Evolutionary conservation across 192 early-diverging fungal genomes (phyloP).

Genomic region (Podila horticola): DNA sequence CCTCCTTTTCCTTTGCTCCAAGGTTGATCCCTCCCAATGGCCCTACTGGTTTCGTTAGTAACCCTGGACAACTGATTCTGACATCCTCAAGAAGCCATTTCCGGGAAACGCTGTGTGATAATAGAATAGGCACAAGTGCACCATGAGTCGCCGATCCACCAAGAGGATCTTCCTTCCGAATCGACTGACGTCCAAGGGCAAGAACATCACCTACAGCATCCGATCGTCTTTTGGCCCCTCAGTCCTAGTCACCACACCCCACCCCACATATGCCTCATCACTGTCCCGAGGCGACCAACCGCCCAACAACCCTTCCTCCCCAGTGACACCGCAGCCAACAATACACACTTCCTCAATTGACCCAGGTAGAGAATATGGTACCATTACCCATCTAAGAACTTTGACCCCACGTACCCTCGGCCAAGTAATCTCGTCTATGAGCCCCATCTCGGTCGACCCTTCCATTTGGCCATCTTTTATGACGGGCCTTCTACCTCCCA

Average conservation of each 20-base stretch:
- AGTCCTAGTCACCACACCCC: not conserved
- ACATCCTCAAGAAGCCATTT: too few relatives aligned
- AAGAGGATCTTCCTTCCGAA: not conserved
- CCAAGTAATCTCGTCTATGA: not conserved
- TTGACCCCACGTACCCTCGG: not conserved
- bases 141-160: too few relatives aligned
- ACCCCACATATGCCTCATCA: not conserved
- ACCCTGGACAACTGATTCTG: too few relatives aligned
- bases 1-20: not conserved
- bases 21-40: too few relatives aligned
- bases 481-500: not conserved
- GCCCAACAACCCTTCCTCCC: too few relatives aligned
- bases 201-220: not conserved
- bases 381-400: not conserved
- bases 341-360: too few relatives aligned
- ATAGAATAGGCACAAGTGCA: too few relatives aligned
- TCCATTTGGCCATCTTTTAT: not conserved
- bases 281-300: too few relatives aligned
- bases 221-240: not conserved
- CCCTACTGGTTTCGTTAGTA: too few relatives aligned
- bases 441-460: not conserved
- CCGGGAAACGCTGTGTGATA: too few relatives aligned
- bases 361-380: not conserved
- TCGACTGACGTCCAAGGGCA: not conserved
- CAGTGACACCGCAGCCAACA: too few relatives aligned